phyloP scores from a whole-genome alignment of 805 yeast genomes.

The Candida piceae region DNA sequence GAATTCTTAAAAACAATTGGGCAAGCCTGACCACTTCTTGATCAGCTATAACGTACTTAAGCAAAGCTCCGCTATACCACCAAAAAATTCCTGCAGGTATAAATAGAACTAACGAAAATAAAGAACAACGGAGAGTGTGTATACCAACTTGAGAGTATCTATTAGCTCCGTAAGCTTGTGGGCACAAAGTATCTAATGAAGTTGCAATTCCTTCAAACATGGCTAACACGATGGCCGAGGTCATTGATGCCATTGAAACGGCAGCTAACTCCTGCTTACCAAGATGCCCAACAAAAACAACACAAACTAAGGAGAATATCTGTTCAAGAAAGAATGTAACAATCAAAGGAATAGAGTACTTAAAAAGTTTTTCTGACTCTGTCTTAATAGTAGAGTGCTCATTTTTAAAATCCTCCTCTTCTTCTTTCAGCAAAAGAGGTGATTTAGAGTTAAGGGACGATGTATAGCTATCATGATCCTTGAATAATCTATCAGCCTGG shows the following conservation, averaged over 20 bases:
- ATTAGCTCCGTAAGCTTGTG: slow-evolving; percentile 72
- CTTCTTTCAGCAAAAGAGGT: slow-evolving; percentile 11
- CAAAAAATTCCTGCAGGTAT: slow-evolving; percentile 60
- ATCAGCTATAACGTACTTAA: slow-evolving; percentile 41
- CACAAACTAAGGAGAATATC: slow-evolving; percentile 63
- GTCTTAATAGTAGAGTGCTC: slow-evolving; percentile 20
- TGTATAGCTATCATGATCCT: slow-evolving; percentile 14
- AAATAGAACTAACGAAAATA: slow-evolving; percentile 52
- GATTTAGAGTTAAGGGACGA: slow-evolving; percentile 6
- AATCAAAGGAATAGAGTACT: slow-evolving; percentile 51
- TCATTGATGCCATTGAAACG: slow-evolving; percentile 71
- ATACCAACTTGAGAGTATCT: slow-evolving; percentile 61
- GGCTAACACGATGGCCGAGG: slow-evolving; percentile 70
- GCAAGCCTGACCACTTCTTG: slow-evolving; percentile 45
- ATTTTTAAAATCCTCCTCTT: slow-evolving; percentile 30
- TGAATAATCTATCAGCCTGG: slow-evolving; percentile 24
- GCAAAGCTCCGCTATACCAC: slow-evolving; percentile 52
- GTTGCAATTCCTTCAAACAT: slow-evolving; percentile 74
- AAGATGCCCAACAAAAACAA: slow-evolving; percentile 70
- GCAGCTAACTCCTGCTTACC: slow-evolving; percentile 74
- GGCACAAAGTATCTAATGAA: slow-evolving; percentile 70
- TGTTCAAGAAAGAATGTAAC: slow-evolving; percentile 61
- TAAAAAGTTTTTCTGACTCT: slow-evolving; percentile 33
- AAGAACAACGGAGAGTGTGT: slow-evolving; percentile 61
- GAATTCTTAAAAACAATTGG: slow-evolving; percentile 47